A percentile compares a stretch with the other conserved stretches of the same genome.
Evolutionary conservation across 2,329 filamentous ascomycete species (phyloP).

Genomic region (Xylaria digitata): DNA sequence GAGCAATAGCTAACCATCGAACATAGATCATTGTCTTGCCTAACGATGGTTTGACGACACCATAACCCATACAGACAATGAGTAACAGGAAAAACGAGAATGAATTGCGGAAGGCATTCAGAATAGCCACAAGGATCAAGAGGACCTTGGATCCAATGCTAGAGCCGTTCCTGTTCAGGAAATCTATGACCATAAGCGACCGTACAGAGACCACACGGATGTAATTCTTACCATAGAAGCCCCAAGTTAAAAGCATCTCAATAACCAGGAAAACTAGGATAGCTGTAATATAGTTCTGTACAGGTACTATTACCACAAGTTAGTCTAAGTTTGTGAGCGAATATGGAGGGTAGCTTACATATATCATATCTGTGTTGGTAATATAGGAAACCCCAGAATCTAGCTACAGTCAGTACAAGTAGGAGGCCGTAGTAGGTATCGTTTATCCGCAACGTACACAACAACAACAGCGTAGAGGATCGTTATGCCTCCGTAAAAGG

Average conservation of each 20-base stretch:
- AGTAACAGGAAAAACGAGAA: slow-evolving; percentile 98
- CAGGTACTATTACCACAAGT: slow-evolving; percentile 73
- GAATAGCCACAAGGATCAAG: slow-evolving; percentile 88
- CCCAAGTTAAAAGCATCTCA: slow-evolving; percentile 99
- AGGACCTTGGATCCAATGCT: slow-evolving; percentile 85
- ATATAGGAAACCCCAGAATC: slow-evolving; percentile 95
- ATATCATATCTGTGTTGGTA: slow-evolving; percentile 95
- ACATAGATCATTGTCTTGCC: slow-evolving; percentile 96
- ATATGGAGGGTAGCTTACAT: slow-evolving; percentile 59
- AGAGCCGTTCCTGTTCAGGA: slow-evolving; percentile 88
- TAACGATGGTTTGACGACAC: slow-evolving; percentile 92
- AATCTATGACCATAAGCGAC: slow-evolving; percentile 70
- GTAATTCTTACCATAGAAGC: slow-evolving; percentile 80
- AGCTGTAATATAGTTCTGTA: slow-evolving; percentile 99
- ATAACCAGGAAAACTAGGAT: slow-evolving; percentile 94
- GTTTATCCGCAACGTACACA: slow-evolving; percentile 60
- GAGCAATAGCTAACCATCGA: slow-evolving; percentile 87
- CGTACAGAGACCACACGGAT: slow-evolving; percentile 3
- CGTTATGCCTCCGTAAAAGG: slow-evolving; percentile 94
- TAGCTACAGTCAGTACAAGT: slow-evolving; percentile 49
- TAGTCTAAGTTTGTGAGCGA: neutral
- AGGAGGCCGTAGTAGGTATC: neutral
- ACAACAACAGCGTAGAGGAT: slow-evolving; percentile 92
- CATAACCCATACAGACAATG: slow-evolving; percentile 99
- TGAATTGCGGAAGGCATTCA: slow-evolving; percentile 94